Conservation (phyloP, 1,139 yeast species). For the Magnusiomyces magnusii region DNA sequence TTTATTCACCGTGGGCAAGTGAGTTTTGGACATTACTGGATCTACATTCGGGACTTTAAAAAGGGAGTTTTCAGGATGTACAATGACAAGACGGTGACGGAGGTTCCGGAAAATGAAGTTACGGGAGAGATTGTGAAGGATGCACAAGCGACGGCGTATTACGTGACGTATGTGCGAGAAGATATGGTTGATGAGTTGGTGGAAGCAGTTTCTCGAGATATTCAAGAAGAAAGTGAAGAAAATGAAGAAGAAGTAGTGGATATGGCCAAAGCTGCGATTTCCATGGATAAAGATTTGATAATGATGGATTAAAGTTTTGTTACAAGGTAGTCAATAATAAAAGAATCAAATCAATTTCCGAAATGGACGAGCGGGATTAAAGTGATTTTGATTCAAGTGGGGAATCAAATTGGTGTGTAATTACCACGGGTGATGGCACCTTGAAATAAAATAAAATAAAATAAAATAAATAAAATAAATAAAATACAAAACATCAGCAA, state of each 20-base stretch:
- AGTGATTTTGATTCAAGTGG: no score
- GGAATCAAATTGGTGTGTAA: no score
- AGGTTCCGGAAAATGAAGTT: slow-evolving; percentile 67
- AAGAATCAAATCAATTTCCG: no score
- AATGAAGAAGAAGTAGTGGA: not conserved
- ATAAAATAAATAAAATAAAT: no score
- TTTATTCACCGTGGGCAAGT: slow-evolving; percentile 97
- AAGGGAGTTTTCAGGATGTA: slow-evolving; percentile 71
- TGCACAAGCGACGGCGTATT: slow-evolving; percentile 90
- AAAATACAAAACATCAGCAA: no score
- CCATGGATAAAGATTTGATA: not conserved
- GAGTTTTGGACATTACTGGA: slow-evolving; percentile 95
- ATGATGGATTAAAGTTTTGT: not conserved
- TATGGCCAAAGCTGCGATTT: not conserved
- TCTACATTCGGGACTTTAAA: slow-evolving; percentile 73
- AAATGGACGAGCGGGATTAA: no score
- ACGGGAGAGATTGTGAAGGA: slow-evolving; percentile 47
- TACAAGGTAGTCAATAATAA: no score
- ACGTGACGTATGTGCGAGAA: slow-evolving; percentile 72
- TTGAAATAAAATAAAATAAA: no score
- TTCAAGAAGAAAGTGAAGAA: slow-evolving; percentile 3
- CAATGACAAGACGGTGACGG: slow-evolving; percentile 85
- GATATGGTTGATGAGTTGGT: slow-evolving; percentile 51
- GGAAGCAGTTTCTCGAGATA: slow-evolving; percentile 43
- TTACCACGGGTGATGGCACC: no score